Percentiles rank a stretch among this genome's conserved stretches.
Evolutionary conservation across 768 basidiomycete genomes (phyloP).

Genomic region (Coprinopsis sp.): DNA sequence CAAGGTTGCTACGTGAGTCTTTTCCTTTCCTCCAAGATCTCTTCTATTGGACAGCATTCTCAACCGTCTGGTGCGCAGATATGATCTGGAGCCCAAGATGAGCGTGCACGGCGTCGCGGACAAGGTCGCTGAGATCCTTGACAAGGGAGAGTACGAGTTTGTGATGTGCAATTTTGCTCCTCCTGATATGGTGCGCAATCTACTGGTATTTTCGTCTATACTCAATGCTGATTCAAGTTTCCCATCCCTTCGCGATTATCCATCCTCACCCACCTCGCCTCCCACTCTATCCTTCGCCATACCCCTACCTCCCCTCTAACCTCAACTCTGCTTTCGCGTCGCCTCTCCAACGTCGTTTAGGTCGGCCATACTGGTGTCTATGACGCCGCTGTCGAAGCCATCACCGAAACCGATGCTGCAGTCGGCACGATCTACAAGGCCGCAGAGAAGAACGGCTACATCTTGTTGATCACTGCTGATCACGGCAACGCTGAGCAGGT

Average conservation of each 20-base stretch:
- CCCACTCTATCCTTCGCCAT: neutral
- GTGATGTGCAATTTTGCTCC: slow-evolving; percentile 99
- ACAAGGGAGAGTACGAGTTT: slow-evolving; percentile 68
- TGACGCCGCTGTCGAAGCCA: slow-evolving; percentile 87
- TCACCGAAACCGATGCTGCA: slow-evolving; percentile 83
- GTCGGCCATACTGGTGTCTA: slow-evolving; percentile 91
- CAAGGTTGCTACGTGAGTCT: slow-evolving; percentile 71
- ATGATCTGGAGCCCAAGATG: slow-evolving; percentile 90
- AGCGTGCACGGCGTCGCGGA: slow-evolving; percentile 84
- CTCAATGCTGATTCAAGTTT: neutral
- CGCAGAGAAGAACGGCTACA: slow-evolving; percentile 79
- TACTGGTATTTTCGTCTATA: neutral
- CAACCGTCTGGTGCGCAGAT: slow-evolving; percentile 24
- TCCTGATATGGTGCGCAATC: slow-evolving; percentile 76
- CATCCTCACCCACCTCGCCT: neutral
- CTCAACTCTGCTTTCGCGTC: neutral
- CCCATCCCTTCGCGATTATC: slow-evolving; percentile 1
- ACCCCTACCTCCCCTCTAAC: neutral
- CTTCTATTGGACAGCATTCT: neutral
- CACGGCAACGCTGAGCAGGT: slow-evolving; percentile 92
- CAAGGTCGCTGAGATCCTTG: slow-evolving; percentile 85
- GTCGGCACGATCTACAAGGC: slow-evolving; percentile 86
- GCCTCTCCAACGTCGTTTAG: slow-evolving; percentile 27
- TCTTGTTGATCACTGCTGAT: slow-evolving; percentile 85
- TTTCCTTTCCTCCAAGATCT: neutral